A percentile compares a stretch with the other conserved stretches of the same genome.
Conservation (phyloP, 352 stramenopile genomes). For the Globisporangium megalacanthum region DNA sequence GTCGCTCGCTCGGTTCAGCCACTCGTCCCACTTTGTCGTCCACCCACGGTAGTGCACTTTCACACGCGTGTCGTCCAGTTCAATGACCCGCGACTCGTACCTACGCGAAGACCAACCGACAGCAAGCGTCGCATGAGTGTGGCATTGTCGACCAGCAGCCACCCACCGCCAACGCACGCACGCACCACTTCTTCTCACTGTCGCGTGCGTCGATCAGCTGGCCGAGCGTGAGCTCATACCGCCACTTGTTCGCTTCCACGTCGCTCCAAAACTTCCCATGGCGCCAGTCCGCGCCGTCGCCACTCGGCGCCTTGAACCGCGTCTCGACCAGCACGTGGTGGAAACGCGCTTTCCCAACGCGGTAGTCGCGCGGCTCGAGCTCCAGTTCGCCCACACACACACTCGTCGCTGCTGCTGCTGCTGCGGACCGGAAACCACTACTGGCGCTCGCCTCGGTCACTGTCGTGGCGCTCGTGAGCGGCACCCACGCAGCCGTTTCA, state of each 20-base stretch:
- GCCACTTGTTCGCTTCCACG: constrained; percentile 53
- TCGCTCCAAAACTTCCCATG: constrained; percentile 58
- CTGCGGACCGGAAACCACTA: constrained; percentile 3
- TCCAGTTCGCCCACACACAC: constrained; percentile 37
- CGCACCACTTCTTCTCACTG: constrained; percentile 71
- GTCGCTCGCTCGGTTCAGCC: constrained; percentile 84
- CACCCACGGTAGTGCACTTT: constrained; percentile 96
- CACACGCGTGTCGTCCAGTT: constrained; percentile 39
- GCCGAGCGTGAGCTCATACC: constrained; percentile 39
- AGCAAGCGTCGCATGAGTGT: not conserved
- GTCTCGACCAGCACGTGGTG: constrained; percentile 63
- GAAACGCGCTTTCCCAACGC: constrained; percentile 46
- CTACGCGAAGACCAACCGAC: constrained; percentile 6
- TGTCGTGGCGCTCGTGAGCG: constrained; percentile 20
- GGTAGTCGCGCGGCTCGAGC: constrained; percentile 50
- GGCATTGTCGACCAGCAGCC: not conserved
- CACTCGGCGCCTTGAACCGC: constrained; percentile 14
- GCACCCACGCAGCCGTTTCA: constrained; percentile 33
- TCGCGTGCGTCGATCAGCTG: constrained; percentile 75
- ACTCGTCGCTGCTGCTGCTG: not conserved
- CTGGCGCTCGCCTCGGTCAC: constrained; percentile 1
- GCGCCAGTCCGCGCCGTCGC: constrained; percentile 33
- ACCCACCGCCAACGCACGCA: not conserved
- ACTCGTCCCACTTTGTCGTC: constrained; percentile 97
- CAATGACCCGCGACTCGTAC: constrained; percentile 65